Percentiles rank a stretch among this genome's conserved stretches.
Evolutionary conservation across 2,329 filamentous ascomycete genomes (phyloP).

Genomic region (Immersiporthe knoxdaviesiana): DNA sequence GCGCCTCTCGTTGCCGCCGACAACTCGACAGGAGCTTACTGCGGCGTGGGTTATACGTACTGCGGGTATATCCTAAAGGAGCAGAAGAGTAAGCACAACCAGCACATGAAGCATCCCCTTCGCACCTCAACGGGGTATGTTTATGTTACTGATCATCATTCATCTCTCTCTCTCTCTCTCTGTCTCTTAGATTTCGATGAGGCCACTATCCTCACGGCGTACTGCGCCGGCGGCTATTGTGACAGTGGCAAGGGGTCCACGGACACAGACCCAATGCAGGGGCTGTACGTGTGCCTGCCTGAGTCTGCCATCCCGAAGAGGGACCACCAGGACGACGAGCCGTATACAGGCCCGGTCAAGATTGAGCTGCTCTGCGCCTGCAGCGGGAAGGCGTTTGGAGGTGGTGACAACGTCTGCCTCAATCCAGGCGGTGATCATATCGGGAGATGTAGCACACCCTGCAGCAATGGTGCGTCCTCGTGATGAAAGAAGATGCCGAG

Average conservation of each 20-base stretch:
- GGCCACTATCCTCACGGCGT: slow-evolving; percentile 28
- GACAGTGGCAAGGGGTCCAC: slow-evolving; percentile 23
- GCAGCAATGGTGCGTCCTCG: slow-evolving; percentile 12
- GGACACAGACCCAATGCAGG: slow-evolving; percentile 27
- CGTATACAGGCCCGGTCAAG: slow-evolving; percentile 29
- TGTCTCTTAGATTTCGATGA: slow-evolving; percentile 25
- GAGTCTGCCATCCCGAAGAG: slow-evolving; percentile 23
- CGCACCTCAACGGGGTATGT: not conserved
- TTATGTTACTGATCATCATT: not conserved
- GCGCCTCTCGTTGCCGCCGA: not conserved
- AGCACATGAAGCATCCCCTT: not conserved
- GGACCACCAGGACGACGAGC: slow-evolving; percentile 9
- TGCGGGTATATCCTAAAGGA: slow-evolving; percentile 29
- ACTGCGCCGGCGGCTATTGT: slow-evolving; percentile 26
- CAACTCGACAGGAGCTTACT: slow-evolving; percentile 16
- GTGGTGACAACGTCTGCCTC: slow-evolving; percentile 25
- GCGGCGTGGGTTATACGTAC: slow-evolving; percentile 29
- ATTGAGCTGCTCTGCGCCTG: slow-evolving; percentile 29
- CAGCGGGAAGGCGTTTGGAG: slow-evolving; percentile 21
- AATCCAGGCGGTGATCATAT: slow-evolving; percentile 28
- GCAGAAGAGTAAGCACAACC: slow-evolving; percentile 16
- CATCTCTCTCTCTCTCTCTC: too few species aligned
- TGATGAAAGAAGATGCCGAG: not conserved
- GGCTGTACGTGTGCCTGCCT: slow-evolving; percentile 25
- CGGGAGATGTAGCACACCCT: slow-evolving; percentile 27